Evolutionary conservation across 1,284 basidiomycete genomes (phyloP).

Genomic region (Austroboletus novae-zelandiae): DNA sequence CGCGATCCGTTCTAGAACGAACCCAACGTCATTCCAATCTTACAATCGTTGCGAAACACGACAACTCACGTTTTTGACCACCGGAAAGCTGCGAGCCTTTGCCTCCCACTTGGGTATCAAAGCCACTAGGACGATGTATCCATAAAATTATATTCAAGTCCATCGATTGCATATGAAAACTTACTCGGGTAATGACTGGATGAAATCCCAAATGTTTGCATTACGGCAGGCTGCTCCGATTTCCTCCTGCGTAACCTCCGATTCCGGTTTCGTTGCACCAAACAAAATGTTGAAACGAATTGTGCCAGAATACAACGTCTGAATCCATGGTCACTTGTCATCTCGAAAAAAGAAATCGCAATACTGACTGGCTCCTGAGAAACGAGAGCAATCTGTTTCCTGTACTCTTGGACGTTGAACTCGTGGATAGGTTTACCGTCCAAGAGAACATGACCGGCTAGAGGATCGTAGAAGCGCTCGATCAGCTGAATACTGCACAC

Average conservation of each 20-base stretch:
- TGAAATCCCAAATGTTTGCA: conserved; percentile 92
- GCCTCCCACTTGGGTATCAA: conserved; percentile 83
- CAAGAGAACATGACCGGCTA: conserved; percentile 70
- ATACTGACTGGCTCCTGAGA: conserved; percentile 78
- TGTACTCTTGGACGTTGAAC: conserved; percentile 81
- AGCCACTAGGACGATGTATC: conserved; percentile 44
- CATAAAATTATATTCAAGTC: conserved; percentile 1
- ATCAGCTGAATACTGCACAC: conserved; percentile 71
- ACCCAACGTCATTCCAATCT: not conserved
- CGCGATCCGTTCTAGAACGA: conserved; percentile 78
- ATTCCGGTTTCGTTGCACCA: conserved; percentile 78
- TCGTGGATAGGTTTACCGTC: conserved; percentile 81
- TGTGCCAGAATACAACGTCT: conserved; percentile 83
- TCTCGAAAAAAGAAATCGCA: not conserved
- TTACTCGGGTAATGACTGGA: conserved; percentile 80
- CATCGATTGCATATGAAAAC: conserved; percentile 22
- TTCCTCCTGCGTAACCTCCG: conserved; percentile 86
- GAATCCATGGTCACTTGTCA: not conserved
- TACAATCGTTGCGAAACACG: too few species aligned
- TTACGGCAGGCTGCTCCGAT: conserved; percentile 80
- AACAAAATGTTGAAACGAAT: conserved; percentile 88
- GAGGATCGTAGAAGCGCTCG: conserved; percentile 87
- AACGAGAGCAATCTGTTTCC: conserved; percentile 84
- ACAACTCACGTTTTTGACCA: conserved; percentile 85
- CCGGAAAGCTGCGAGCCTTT: conserved; percentile 94